Conservation (phyloP, 2,329 filamentous ascomycete genomes). For the Botryotinia convoluta region DNA sequence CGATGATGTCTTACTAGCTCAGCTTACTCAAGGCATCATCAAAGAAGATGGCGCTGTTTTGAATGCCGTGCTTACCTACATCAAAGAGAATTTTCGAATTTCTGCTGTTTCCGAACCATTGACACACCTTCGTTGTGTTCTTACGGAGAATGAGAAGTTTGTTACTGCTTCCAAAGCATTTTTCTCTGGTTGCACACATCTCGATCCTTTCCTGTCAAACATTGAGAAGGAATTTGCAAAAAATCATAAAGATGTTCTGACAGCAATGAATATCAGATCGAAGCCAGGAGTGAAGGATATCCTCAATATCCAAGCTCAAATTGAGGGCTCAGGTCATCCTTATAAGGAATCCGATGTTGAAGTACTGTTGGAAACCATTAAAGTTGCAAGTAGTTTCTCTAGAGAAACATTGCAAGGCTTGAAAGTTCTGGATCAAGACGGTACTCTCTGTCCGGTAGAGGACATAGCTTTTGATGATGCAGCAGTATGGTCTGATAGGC, state of each 20-base stretch:
- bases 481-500: not conserved
- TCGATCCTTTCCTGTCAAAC: slow-evolving; percentile 31
- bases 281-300: slow-evolving; percentile 28
- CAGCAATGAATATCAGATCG: slow-evolving; percentile 26
- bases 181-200: slow-evolving; percentile 21
- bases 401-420: slow-evolving; percentile 21
- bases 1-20: slow-evolving; percentile 23
- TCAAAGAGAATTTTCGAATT: slow-evolving; percentile 15
- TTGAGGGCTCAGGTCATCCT: slow-evolving; percentile 24
- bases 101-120: slow-evolving; percentile 23
- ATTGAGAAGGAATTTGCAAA: slow-evolving; percentile 30
- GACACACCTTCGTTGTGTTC: slow-evolving; percentile 24
- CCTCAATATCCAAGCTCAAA: slow-evolving; percentile 25
- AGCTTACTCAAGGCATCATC: slow-evolving; percentile 26
- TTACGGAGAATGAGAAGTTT: slow-evolving; percentile 19
- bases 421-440: slow-evolving; percentile 28
- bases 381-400: slow-evolving; percentile 24
- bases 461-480: slow-evolving; percentile 30
- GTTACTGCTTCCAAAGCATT: slow-evolving; percentile 27
- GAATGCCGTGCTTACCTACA: slow-evolving; percentile 27
- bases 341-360: slow-evolving; percentile 28
- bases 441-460: slow-evolving; percentile 25
- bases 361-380: slow-evolving; percentile 33
- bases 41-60: slow-evolving; percentile 22
- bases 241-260: slow-evolving; percentile 26